Evolutionary conservation across 2,329 filamentous ascomycete genomes (phyloP).

Genomic region (Pyrenochaeta sp.): DNA sequence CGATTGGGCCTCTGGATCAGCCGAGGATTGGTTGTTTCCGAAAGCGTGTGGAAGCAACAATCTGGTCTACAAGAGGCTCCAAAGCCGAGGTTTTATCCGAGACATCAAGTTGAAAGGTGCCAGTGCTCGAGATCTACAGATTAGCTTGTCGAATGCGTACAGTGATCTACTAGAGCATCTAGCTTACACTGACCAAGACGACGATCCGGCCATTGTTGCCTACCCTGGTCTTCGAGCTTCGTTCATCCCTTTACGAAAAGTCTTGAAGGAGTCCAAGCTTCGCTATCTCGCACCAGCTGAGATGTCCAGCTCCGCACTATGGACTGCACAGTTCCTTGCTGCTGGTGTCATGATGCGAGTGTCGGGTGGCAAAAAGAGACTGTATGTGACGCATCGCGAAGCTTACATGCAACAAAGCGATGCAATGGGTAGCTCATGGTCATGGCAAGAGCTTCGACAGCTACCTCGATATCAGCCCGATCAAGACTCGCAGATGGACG

Average conservation of each 20-base stretch:
- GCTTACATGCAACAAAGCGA: slow-evolving; percentile 74
- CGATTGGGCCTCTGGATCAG: slow-evolving; percentile 56
- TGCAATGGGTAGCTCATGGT: slow-evolving; percentile 65
- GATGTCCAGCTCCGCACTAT: slow-evolving; percentile 75
- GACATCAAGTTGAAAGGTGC: slow-evolving; percentile 68
- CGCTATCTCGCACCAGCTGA: slow-evolving; percentile 75
- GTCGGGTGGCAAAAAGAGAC: slow-evolving; percentile 65
- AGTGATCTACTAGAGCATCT: slow-evolving; percentile 57
- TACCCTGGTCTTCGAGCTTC: slow-evolving; percentile 69
- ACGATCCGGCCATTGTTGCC: slow-evolving; percentile 32
- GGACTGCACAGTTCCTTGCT: slow-evolving; percentile 75
- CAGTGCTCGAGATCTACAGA: slow-evolving; percentile 73
- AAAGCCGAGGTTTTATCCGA: slow-evolving; percentile 75
- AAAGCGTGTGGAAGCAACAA: slow-evolving; percentile 72
- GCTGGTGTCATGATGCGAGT: slow-evolving; percentile 78
- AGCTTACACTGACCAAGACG: slow-evolving; percentile 35
- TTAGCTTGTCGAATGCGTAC: slow-evolving; percentile 70
- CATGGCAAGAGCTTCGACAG: slow-evolving; percentile 74
- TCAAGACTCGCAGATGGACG: slow-evolving; percentile 39
- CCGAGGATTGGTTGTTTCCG: slow-evolving; percentile 70
- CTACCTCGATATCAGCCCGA: slow-evolving; percentile 67
- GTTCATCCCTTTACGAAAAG: slow-evolving; percentile 80
- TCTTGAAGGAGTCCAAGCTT: slow-evolving; percentile 76
- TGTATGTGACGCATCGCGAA: slow-evolving; percentile 79
- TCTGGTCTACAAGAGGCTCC: slow-evolving; percentile 73